phyloP scores from a whole-genome alignment of 176 grass and related monocot genomes.

The Echinochloa phyllopogon region DNA sequence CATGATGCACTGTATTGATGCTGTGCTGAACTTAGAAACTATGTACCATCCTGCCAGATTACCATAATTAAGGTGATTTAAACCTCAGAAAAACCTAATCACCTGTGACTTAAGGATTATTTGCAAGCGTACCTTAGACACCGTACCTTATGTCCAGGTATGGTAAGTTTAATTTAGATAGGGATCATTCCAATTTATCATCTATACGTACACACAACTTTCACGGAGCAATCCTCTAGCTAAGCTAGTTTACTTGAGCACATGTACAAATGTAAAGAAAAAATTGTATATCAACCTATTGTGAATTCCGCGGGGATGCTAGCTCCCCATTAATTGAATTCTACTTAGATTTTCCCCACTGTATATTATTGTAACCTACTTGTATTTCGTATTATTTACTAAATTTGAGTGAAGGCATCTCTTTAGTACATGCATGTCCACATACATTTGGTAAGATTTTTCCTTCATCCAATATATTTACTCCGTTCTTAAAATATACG shows the following conservation, averaged over 20 bases:
- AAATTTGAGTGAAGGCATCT: neutral
- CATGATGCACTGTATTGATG: neutral
- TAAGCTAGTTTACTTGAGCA: neutral
- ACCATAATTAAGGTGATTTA: neutral
- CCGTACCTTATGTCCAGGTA: neutral
- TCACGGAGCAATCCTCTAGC: neutral
- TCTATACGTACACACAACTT: neutral
- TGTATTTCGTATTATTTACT: neutral
- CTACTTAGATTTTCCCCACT: neutral
- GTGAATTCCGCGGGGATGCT: neutral
- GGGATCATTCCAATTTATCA: too few species aligned
- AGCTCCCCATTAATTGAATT: neutral
- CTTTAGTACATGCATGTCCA: neutral
- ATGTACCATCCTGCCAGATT: neutral
- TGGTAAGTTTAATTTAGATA: neutral
- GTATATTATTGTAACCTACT: neutral
- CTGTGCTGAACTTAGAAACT: neutral
- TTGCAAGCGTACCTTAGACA: neutral
- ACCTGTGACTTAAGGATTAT: neutral
- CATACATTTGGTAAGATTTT: neutral
- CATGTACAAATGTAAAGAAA: neutral
- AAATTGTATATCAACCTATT: neutral
- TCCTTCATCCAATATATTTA: too few species aligned
- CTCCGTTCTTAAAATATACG: too few species aligned
- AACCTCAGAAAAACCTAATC: neutral